phyloP scores from a whole-genome alignment of 306 rosid genomes.

The Citrullus colocynthis region DNA sequence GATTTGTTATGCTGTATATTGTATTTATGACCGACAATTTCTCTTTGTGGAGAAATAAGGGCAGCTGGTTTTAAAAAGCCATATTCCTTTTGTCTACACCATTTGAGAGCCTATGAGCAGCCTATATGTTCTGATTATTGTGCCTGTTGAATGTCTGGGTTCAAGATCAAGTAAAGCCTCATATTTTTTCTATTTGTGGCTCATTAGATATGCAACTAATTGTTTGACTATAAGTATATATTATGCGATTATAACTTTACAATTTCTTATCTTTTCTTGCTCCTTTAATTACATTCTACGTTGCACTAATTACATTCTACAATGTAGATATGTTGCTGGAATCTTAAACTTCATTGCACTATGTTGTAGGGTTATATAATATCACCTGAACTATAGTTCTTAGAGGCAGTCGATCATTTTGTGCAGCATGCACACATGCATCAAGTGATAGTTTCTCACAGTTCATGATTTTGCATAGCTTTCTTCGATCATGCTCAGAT shows the following conservation, averaged over 20 bases:
- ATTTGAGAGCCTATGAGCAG: background rate
- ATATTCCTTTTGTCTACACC: background rate
- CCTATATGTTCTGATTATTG: background rate
- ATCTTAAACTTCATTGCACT: background rate
- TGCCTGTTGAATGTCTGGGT: background rate
- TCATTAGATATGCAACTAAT: background rate
- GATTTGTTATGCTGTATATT: background rate
- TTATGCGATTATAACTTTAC: background rate
- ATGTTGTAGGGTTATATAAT: background rate
- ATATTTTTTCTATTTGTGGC: background rate
- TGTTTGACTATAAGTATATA: background rate
- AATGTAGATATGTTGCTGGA: background rate
- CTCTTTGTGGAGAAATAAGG: background rate
- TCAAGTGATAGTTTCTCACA: constrained; percentile 85
- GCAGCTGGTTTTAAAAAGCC: background rate
- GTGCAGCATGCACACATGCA: constrained; percentile 87
- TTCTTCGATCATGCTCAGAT: constrained; percentile 64
- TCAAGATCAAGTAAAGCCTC: background rate
- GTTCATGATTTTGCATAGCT: constrained; percentile 83
- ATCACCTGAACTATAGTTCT: constrained; percentile 77
- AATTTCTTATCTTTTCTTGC: background rate
- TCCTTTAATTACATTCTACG: background rate
- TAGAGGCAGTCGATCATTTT: constrained; percentile 86
- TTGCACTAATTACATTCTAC: background rate
- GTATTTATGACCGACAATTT: background rate